Conservation (phyloP, 2,329 filamentous ascomycete genomes). For the Neonectria punicea region DNA sequence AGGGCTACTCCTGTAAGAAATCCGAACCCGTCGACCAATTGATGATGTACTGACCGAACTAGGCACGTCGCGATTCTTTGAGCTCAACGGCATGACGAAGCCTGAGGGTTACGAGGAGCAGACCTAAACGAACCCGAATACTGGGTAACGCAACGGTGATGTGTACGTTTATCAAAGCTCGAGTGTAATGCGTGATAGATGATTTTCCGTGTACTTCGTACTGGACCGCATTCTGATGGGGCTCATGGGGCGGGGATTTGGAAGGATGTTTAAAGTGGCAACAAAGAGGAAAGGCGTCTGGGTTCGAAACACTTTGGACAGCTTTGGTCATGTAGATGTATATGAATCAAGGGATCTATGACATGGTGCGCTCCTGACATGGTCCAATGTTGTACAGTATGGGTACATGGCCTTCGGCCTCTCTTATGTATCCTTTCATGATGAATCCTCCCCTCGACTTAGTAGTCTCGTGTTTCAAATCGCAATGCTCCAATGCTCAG, state of each 20-base stretch:
- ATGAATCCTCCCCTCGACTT: constrained; percentile 17
- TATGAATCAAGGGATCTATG: constrained; percentile 41
- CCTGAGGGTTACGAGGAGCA: constrained; percentile 86
- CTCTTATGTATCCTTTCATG: constrained; percentile 24
- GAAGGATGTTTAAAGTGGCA: constrained; percentile 33
- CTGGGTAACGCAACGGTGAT: constrained; percentile 1
- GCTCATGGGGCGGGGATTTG: constrained; percentile 24
- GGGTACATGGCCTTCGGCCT: constrained; percentile 37
- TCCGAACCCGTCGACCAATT: not conserved
- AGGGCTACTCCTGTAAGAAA: constrained; percentile 90
- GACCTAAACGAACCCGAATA: constrained; percentile 51
- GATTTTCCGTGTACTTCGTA: constrained; percentile 30
- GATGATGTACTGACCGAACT: constrained; percentile 21
- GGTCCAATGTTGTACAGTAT: constrained; percentile 42
- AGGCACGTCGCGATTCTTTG: constrained; percentile 83
- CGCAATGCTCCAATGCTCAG: not conserved
- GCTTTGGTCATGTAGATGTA: constrained; percentile 43
- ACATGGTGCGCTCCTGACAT: constrained; percentile 15
- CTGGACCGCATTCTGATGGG: constrained; percentile 33
- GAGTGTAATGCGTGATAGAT: constrained; percentile 38
- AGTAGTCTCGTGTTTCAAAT: not conserved
- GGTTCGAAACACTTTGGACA: constrained; percentile 44
- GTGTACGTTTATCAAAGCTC: constrained; percentile 38
- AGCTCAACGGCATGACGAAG: constrained; percentile 82
- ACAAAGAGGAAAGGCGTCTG: constrained; percentile 41